These are phyloP conservation scores for Zostera marina DNA, from an alignment of 116 monocot species.

Conservation along the genomic window DNA sequence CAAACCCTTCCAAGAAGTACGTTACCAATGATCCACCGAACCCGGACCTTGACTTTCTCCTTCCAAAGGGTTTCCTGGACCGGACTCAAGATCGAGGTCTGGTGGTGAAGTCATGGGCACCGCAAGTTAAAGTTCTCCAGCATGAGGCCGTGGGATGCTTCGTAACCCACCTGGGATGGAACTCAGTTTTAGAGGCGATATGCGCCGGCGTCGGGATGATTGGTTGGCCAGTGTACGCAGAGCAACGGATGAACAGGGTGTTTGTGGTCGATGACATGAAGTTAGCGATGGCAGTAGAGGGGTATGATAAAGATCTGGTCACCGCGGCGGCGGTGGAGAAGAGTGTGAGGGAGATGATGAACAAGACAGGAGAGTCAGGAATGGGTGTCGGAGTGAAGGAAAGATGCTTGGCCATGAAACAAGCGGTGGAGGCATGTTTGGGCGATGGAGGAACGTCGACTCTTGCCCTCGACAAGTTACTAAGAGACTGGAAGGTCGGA, in stretches of 20 bases:
- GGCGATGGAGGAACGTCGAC: slow-evolving; percentile 21
- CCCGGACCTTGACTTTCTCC: slow-evolving; percentile 23
- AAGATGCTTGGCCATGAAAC: slow-evolving; percentile 7
- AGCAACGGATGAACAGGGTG: slow-evolving; percentile 40
- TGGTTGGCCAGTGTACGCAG: slow-evolving; percentile 55
- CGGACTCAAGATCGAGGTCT: slow-evolving; percentile 28
- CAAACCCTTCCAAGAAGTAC: not conserved
- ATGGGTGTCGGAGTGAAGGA: slow-evolving; percentile 12
- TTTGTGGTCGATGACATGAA: slow-evolving; percentile 21
- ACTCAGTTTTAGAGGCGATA: slow-evolving; percentile 45
- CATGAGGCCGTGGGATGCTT: slow-evolving; percentile 47
- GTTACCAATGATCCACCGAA: slow-evolving; percentile 6
- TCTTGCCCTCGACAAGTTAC: slow-evolving; percentile 10
- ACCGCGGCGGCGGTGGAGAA: slow-evolving; percentile 28
- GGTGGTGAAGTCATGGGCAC: slow-evolving; percentile 42
- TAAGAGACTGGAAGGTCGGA: not conserved
- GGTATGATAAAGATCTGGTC: slow-evolving; percentile 23
- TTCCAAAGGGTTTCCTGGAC: slow-evolving; percentile 41
- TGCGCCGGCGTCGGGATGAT: slow-evolving; percentile 35
- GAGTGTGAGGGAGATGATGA: slow-evolving; percentile 37
- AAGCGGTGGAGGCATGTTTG: slow-evolving; percentile 7
- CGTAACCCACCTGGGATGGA: slow-evolving; percentile 59
- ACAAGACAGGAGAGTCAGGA: slow-evolving; percentile 9
- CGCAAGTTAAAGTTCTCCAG: slow-evolving; percentile 28
- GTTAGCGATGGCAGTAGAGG: slow-evolving; percentile 19